A percentile compares a stretch with the other conserved stretches of the same genome.
Evolutionary conservation across 2,329 filamentous ascomycete genomes (phyloP).

Genomic region (Aspergillus piperis): DNA sequence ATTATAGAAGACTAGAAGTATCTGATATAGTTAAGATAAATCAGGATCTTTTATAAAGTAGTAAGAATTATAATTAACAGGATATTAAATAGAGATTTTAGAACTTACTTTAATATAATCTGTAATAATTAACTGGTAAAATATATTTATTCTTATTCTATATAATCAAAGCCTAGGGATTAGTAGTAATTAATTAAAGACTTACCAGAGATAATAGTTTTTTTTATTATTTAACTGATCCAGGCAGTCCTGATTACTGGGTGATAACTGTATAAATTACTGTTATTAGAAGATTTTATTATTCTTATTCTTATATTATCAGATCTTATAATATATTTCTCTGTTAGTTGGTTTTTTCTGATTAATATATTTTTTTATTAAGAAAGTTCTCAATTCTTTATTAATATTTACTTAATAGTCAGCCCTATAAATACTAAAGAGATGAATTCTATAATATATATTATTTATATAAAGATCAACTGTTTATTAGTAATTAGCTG

Average conservation of each 20-base stretch:
- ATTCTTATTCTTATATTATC: background rate
- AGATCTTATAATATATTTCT: constrained; percentile 16
- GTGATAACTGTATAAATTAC: background rate
- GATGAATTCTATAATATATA: constrained; percentile 11
- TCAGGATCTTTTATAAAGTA: constrained; percentile 23
- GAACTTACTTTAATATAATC: constrained; percentile 18
- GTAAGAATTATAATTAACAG: constrained; percentile 4
- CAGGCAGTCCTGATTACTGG: constrained; percentile 12
- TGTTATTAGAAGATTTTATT: background rate
- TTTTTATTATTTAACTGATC: constrained; percentile 6
- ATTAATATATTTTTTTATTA: constrained; percentile 16
- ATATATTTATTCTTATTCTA: constrained; percentile 18
- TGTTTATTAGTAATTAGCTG: constrained; percentile 30
- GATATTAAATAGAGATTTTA: background rate
- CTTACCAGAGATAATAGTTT: constrained; percentile 9
- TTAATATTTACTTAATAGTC: constrained; percentile 11
- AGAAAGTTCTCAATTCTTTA: constrained; percentile 7
- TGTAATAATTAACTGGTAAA: constrained; percentile 19
- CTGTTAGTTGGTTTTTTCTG: constrained; percentile 10
- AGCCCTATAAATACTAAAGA: background rate
- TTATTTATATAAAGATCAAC: constrained; percentile 34
- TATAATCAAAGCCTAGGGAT: constrained; percentile 15
- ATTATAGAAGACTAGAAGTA: constrained; percentile 26
- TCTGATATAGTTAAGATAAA: constrained; percentile 19
- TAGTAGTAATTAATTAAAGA: constrained; percentile 14